Evolutionary conservation across 768 basidiomycete species (phyloP), one percentile per base, ranked within the genome.

Genomic region (Hemileccinum rubropunctum): DNA sequence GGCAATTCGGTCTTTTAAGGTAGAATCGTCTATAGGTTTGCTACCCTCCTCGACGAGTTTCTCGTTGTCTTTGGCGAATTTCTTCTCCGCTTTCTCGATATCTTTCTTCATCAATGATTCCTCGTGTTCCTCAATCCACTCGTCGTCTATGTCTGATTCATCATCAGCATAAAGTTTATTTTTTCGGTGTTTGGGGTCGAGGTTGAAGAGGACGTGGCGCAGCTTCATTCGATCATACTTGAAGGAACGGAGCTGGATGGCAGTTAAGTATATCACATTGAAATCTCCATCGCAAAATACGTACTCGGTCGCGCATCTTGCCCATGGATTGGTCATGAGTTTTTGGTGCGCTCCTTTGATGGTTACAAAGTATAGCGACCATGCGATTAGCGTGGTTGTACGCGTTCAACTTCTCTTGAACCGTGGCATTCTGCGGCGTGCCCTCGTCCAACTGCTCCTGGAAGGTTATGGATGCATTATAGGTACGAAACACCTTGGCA

Each of bases 401-500:
- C 17, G 92, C 90, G 48, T 95, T 92, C 42, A 98, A 76, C 73
- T 97, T 98, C 75, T 99, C 95, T 60, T 94, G 91, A n/a, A 91
- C 75, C 3, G 88, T 85, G 1, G 81, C 85, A 58, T 83, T 74
- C 57, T 76, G 74, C 3, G 81, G 83, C 8, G 79, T 86, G 46
- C 81, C 80, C 54, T 84, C 78, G 58, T 95, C 91, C 52, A 98
- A 74, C 54, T 95, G 84, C 39, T 88, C 77, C 65, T 98, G 93
- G 76, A 98, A 97, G 2, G 95, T 97, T 65, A 83, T 84, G 21
- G 97, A 98, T 20, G 97, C 97, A 63, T 99, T 99, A 75, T 90
- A 99, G 45, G 97, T 99, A 92, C 97, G 95, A 78, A 99, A 99
- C 23, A 99, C 97, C 68, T 99, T 99, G 50, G 97, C 97, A 0